Evolutionary conservation across 306 rosid species (phyloP).

Genomic region (Hippophae tibetana): DNA sequence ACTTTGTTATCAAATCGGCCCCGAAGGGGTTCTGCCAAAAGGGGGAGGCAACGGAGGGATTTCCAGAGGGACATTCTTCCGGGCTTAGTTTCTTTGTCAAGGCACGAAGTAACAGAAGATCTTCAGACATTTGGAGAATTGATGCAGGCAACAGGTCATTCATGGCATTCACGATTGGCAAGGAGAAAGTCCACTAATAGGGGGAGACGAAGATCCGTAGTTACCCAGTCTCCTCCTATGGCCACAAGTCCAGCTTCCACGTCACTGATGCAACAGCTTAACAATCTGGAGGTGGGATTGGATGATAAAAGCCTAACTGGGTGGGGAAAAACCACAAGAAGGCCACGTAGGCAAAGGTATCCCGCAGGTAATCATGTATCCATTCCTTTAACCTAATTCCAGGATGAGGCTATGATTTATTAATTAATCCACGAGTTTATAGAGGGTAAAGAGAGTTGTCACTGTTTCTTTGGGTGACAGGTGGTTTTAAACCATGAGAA

Average conservation of each 20-base stretch:
- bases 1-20: constrained; percentile 40
- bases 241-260: constrained; percentile 35
- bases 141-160: constrained; percentile 79
- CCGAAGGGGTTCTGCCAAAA: constrained; percentile 69
- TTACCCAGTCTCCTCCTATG: constrained; percentile 37
- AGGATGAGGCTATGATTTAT: constrained; percentile 35
- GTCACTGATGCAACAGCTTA: constrained; percentile 51
- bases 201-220: constrained; percentile 60
- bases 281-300: constrained; percentile 54
- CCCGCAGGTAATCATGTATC: constrained; percentile 61
- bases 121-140: constrained; percentile 90
- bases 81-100: constrained; percentile 68
- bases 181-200: constrained; percentile 74
- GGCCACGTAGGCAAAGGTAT: constrained; percentile 90
- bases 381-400: constrained; percentile 54
- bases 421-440: constrained; percentile 31
- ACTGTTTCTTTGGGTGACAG: constrained; percentile 34
- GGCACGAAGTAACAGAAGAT: constrained; percentile 97
- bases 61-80: constrained; percentile 98
- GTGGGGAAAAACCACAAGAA: constrained; percentile 95
- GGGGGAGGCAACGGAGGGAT: constrained; percentile 94
- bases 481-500: constrained; percentile 37
- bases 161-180: constrained; percentile 75
- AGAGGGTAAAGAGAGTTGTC: constrained; percentile 45
- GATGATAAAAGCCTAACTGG: constrained; percentile 91